Conservation (phyloP, 345 rosid species). For the Mercurialis annua region DNA sequence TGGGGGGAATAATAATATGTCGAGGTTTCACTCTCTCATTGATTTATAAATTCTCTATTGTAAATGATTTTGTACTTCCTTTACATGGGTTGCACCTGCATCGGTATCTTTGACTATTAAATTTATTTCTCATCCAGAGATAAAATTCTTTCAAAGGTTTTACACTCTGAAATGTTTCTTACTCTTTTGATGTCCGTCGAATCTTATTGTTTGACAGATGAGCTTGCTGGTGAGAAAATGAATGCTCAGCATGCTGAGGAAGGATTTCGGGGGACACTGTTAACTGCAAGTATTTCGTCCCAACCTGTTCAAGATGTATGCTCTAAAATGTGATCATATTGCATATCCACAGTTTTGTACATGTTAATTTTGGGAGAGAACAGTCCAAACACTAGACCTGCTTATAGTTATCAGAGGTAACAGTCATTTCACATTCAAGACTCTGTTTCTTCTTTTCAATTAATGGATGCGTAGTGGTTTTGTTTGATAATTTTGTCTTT, state of each 20-base stretch:
- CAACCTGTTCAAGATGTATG: constrained; percentile 43
- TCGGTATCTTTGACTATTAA: neutral
- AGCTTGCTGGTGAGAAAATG: constrained; percentile 64
- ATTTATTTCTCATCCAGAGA: neutral
- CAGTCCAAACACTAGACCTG: constrained; percentile 9
- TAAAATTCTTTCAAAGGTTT: neutral
- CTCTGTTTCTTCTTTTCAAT: neutral
- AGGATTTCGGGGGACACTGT: constrained; percentile 88
- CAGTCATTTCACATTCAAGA: neutral
- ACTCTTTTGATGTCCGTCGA: neutral
- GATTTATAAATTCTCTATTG: neutral
- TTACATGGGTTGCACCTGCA: neutral
- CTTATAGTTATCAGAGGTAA: constrained; percentile 17
- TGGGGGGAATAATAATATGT: neutral
- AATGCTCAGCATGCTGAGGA: constrained; percentile 57
- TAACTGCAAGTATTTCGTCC: constrained; percentile 68
- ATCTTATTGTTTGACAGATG: constrained; percentile 49
- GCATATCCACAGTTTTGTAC: constrained; percentile 15
- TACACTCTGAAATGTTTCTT: constrained; percentile 8
- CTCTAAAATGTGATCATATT: constrained; percentile 5
- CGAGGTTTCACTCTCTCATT: neutral
- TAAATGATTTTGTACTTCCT: neutral
- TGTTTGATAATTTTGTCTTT: too few species aligned
- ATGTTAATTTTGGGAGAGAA: constrained; percentile 11
- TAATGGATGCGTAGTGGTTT: too few species aligned